phyloP scores from a whole-genome alignment of 1,284 basidiomycete species.

The Marasmius oreades region DNA sequence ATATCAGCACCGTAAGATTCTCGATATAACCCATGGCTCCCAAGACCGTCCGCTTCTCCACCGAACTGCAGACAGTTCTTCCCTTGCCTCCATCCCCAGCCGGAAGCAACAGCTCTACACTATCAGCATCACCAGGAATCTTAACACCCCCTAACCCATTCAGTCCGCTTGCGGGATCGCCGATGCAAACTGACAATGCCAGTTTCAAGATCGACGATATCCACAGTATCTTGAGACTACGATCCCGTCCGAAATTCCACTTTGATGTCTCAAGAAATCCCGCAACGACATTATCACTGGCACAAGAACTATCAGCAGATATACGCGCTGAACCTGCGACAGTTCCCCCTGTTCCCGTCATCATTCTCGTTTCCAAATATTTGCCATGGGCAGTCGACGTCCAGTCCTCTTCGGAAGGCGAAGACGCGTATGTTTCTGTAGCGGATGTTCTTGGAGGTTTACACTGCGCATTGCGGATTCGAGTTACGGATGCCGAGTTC shows the following conservation, averaged over 20 bases:
- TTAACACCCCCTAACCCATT: not conserved
- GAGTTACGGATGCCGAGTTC: slow-evolving; percentile 1
- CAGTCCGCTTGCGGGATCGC: not conserved
- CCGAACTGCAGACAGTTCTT: not conserved
- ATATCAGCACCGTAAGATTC: no score
- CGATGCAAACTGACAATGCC: not conserved
- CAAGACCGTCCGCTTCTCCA: not conserved
- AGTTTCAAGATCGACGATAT: not conserved
- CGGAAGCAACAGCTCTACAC: not conserved
- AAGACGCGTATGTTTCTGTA: slow-evolving; percentile 5
- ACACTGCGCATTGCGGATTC: slow-evolving; percentile 6
- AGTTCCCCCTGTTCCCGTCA: not conserved
- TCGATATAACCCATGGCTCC: no score
- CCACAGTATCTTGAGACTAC: not conserved
- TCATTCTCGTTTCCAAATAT: slow-evolving; percentile 1
- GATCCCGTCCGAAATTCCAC: not conserved
- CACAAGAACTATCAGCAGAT: not conserved
- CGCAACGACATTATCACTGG: not conserved
- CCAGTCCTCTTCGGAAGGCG: not conserved
- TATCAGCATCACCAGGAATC: not conserved
- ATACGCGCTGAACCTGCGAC: slow-evolving; percentile 5
- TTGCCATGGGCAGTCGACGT: slow-evolving; percentile 8
- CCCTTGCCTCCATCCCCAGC: not conserved
- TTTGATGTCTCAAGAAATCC: slow-evolving; percentile 7
- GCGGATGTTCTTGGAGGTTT: slow-evolving; percentile 7